Evolutionary conservation across 1,139 yeast genomes (phyloP), one percentile per base, ranked within the genome.

Genomic region (Blastobotrys proliferans): DNA sequence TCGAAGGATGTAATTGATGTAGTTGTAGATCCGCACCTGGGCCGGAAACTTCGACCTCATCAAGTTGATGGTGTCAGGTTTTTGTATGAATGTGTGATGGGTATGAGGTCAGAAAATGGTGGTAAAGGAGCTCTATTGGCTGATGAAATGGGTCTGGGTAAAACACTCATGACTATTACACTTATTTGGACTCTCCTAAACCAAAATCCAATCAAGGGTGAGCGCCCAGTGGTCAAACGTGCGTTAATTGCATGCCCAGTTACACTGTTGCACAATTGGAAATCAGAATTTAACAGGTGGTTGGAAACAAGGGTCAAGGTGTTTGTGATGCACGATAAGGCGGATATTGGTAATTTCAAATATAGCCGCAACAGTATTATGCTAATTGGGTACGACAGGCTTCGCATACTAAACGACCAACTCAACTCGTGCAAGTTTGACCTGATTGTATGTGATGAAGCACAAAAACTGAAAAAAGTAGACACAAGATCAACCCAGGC

Each of bases 141-240:
- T 0, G 98, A 92, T 62, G 97, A 92, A 58, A 92, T 92, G 98
- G 98, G 98, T 0, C 69, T 92, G 20, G 99, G 99, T 0, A 92
- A 92, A 58, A 90, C 97, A 0, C 64, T 92, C 28, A 88, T 83
- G 77, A 79, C 97, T 0, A 90, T 92, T 3, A 60, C 95, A 0
- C 60, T 88, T 28, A 72, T 92, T 3, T 87, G 95, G 94, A 87
- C 96, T 0, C 63, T 94, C 17, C 61, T 87, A 25, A 81, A 77
- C 53, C 96, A 87, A 54, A 77, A 79, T 14, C 95, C 95, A 0
- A 57, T 62, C 35, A 61, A 58, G 35, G 68, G 64, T 1, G 57
- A 61, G 32, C 57, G 61, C 1, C 74, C 79, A 0, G 63, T 69
- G 0, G 67, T 73, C 4, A 67, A 68, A 34, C 84, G 87, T 45